phyloP scores from a whole-genome alignment of 2,329 filamentous ascomycete species.

The Ophiocordyceps robertsii region DNA sequence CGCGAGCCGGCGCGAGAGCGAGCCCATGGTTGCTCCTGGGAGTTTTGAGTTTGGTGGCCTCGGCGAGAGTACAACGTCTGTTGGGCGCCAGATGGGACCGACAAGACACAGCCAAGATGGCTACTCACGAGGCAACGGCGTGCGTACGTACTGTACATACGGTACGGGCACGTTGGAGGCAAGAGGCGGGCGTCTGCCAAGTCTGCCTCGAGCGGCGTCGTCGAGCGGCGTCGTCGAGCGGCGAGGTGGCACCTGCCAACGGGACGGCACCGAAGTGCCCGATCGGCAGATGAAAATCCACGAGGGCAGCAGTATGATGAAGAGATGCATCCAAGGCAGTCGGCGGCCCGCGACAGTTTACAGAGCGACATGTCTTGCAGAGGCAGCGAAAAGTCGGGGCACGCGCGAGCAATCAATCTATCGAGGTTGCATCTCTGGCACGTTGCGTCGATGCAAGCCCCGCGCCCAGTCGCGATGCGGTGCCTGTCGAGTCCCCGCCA shows the following conservation, averaged over 20 bases:
- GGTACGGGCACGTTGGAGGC: too few relatives aligned
- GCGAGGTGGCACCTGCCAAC: background rate
- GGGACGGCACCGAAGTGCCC: background rate
- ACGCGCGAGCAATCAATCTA: constrained; percentile 1
- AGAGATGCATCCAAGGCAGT: background rate
- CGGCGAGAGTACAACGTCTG: too few relatives aligned
- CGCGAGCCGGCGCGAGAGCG: too few relatives aligned
- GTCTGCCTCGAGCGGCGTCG: too few relatives aligned
- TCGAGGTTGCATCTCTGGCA: background rate
- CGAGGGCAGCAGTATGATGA: background rate
- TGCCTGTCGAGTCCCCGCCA: constrained; percentile 1
- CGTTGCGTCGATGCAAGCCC: constrained; percentile 1
- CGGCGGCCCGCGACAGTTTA: background rate
- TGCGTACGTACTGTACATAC: too few relatives aligned
- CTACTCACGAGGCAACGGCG: too few relatives aligned
- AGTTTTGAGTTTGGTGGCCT: too few relatives aligned
- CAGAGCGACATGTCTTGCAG: background rate
- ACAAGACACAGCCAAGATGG: too few relatives aligned
- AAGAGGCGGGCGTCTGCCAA: too few relatives aligned
- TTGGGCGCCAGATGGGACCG: too few relatives aligned
- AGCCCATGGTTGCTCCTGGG: too few relatives aligned
- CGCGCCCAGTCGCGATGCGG: constrained; percentile 1
- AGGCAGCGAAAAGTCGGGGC: background rate
- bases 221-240: background rate
- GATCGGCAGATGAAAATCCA: background rate